Base-by-base conservation (phyloP, 192 early-diverging fungal species). In the Chytriomyces sp. region DNA sequence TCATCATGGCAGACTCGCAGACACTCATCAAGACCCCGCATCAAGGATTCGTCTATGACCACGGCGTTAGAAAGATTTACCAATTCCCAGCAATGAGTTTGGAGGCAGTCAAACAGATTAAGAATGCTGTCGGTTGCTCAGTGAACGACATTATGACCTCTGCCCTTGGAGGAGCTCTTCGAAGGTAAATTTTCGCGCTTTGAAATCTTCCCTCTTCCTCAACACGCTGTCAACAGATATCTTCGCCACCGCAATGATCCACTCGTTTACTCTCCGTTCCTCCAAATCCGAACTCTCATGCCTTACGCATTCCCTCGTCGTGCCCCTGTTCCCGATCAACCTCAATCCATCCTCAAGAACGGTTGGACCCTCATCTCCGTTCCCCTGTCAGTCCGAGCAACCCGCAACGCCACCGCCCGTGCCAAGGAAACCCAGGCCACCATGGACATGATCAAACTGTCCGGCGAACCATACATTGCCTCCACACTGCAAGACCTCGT, bases 271-370 rank as follows among this genome's bases (percentile, higher is more conserved):
- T n/a, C 18, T 18, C 47, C 69, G 7, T 60, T 35, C 43, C 59
- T 45, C 64, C 72, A 63, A n/a, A 67, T 81, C 45, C 80, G 80
- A 18, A 69, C 76, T 13, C n/a, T 81, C 49, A 73, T 81, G 76
- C 80, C 80, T 8, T 81, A 79, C 61, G 71, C 80, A 5, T 81
- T 81, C 64, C 80, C 80, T 7, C 76, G 76, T n/a, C 63, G 75
- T 26, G 60, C 71, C 43, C 47, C 71, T 8, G 77, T 78, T 7
- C 10, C 62, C 16, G 23, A 24, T 20, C 43, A 73, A 24, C 68
- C 57, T 50, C 76, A 75, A 23, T 45, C 45, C 44, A 20, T 20
- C 18, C 72, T 73, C 13, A 64, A 73, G 26, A 73, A 73, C 67
- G 35, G 28, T 20, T 73, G 20, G 24, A 20, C 72, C 16, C 16